Evolutionary conservation across 2,329 filamentous ascomycete genomes (phyloP).

Genomic region (Amauroascus niger): DNA sequence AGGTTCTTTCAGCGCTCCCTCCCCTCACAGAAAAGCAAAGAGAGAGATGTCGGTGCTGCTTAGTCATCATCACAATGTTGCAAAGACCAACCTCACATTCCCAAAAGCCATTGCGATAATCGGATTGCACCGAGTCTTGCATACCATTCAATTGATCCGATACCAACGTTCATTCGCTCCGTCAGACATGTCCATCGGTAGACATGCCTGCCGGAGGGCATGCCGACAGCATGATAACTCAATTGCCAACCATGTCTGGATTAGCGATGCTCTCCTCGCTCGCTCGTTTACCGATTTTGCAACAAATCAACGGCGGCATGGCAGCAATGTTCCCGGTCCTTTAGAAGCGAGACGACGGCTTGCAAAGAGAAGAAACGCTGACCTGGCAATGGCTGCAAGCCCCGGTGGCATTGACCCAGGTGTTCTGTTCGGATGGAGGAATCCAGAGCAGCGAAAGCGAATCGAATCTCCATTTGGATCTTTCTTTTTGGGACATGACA

Average conservation of each 20-base stretch:
- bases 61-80: background rate
- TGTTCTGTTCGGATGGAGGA: conserved; percentile 35
- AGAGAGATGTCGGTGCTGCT: too few species aligned
- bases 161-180: background rate
- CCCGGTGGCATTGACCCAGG: conserved; percentile 30
- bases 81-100: background rate
- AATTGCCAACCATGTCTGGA: conserved; percentile 34
- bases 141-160: background rate
- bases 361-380: conserved; percentile 48
- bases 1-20: too few species aligned
- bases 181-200: conserved; percentile 33
- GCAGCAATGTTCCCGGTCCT: conserved; percentile 53
- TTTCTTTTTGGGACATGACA: background rate
- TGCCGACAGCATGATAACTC: conserved; percentile 22
- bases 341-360: conserved; percentile 51
- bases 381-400: conserved; percentile 32
- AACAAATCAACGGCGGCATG: conserved; percentile 44
- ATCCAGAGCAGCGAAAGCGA: conserved; percentile 12
- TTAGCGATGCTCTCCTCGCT: conserved; percentile 38
- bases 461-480: conserved; percentile 1
- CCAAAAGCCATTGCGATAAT: background rate
- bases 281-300: conserved; percentile 42
- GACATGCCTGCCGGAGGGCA: conserved; percentile 35
- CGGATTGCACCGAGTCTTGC: background rate
- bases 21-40: too few species aligned